Conservation (phyloP, 2,329 filamentous ascomycete species). For the Pseudocercospora fijiensis region DNA sequence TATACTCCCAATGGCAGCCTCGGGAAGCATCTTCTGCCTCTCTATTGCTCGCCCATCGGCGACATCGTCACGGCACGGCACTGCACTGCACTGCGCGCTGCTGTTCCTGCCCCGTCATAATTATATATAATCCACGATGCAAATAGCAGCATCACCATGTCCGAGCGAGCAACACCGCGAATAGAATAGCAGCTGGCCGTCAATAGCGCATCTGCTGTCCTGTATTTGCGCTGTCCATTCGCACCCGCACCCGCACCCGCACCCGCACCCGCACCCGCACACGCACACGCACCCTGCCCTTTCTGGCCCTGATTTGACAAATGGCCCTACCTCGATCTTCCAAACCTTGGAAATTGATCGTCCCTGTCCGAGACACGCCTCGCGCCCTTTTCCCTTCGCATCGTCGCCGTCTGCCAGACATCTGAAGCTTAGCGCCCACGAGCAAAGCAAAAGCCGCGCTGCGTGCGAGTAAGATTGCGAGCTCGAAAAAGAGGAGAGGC, state of each 20-base stretch:
- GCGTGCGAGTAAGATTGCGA: slow-evolving; percentile 19
- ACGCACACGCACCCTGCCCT: not conserved
- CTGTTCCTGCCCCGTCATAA: not conserved
- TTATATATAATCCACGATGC: slow-evolving; percentile 1
- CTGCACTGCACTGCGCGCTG: slow-evolving; percentile 6
- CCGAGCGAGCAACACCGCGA: not conserved
- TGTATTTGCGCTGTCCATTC: not conserved
- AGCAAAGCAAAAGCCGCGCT: slow-evolving; percentile 8
- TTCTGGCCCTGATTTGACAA: slow-evolving; percentile 1
- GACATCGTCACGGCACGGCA: slow-evolving; percentile 6
- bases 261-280: no score
- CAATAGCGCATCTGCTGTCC: not conserved
- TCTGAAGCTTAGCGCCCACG: slow-evolving; percentile 21
- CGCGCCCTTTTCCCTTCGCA: slow-evolving; percentile 18
- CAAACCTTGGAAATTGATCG: not conserved
- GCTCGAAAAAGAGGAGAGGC: slow-evolving; percentile 8
- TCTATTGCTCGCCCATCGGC: slow-evolving; percentile 22
- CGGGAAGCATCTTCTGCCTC: slow-evolving; percentile 16
- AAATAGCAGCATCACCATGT: not conserved
- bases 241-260: not conserved
- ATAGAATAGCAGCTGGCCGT: not conserved
- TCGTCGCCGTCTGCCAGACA: slow-evolving; percentile 13
- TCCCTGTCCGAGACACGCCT: slow-evolving; percentile 17
- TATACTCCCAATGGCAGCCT: slow-evolving; percentile 25
- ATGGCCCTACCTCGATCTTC: not conserved